These are phyloP conservation scores for Lentinula aciculospora DNA, from an alignment of 768 basidiomycete genomes.

Conservation along the genomic window DNA sequence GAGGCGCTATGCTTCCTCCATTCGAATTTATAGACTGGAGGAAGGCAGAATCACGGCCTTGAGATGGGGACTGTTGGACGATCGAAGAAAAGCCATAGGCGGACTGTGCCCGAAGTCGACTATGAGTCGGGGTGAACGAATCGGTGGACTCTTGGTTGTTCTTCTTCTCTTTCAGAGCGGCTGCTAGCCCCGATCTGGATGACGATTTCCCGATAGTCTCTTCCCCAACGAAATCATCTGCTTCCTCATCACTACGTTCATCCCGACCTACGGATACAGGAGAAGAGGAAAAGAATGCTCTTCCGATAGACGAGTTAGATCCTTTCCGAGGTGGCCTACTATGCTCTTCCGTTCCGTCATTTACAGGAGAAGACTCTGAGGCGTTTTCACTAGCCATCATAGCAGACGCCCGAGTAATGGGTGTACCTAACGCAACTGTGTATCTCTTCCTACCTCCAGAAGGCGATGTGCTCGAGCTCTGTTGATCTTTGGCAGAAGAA, in stretches of 20 bases:
- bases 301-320: conserved; percentile 26
- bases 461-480: conserved; percentile 62
- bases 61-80: background rate
- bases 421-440: conserved; percentile 78
- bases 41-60: background rate
- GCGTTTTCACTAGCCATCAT: conserved; percentile 10
- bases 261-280: conserved; percentile 26
- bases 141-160: background rate
- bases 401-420: conserved; percentile 36
- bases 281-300: conserved; percentile 37
- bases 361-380: background rate
- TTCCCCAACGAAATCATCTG: conserved; percentile 38
- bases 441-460: conserved; percentile 73
- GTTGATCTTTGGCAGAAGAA: conserved; percentile 31
- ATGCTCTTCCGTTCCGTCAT: background rate
- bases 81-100: conserved; percentile 15
- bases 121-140: background rate
- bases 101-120: conserved; percentile 9
- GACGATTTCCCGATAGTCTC: conserved; percentile 61
- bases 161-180: background rate
- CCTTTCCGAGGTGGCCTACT: conserved; percentile 12
- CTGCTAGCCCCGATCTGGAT: conserved; percentile 9
- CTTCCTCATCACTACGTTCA: conserved; percentile 21
- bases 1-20: background rate
- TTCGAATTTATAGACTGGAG: background rate